phyloP scores from a whole-genome alignment of 2,329 filamentous ascomycete genomes.

The Cladosporium cucumerinum region DNA sequence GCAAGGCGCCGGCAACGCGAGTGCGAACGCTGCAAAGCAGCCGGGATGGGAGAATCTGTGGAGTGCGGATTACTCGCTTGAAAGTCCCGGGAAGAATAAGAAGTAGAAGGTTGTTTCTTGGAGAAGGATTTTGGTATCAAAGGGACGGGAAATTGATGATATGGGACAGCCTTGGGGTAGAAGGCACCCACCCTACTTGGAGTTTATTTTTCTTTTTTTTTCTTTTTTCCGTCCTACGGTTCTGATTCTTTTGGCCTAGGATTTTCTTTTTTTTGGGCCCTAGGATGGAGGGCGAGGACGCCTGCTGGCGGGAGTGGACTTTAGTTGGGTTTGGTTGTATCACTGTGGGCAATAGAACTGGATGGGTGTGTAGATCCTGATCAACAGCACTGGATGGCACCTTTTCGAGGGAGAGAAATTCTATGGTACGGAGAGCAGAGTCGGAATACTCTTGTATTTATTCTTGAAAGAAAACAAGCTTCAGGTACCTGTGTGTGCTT shows the following conservation, averaged over 20 bases:
- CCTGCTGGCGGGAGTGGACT: background rate
- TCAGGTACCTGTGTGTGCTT: background rate
- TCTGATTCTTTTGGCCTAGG: no score
- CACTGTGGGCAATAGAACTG: background rate
- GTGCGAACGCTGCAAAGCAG: background rate
- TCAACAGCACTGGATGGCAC: conserved; percentile 2
- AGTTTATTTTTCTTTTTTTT: background rate
- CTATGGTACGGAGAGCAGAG: background rate
- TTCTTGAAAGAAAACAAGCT: background rate
- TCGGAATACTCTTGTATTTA: background rate
- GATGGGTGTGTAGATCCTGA: background rate
- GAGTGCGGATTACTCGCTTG: conserved; percentile 31
- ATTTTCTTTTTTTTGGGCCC: no score
- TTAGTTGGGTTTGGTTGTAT: background rate
- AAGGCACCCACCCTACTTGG: no score
- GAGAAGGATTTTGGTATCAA: no score
- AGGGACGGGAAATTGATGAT: no score
- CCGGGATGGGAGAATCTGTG: conserved; percentile 32
- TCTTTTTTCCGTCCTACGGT: background rate
- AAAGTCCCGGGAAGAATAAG: conserved; percentile 30
- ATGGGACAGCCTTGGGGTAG: no score
- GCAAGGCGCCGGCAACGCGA: background rate
- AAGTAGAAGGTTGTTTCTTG: background rate
- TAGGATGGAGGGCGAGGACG: background rate
- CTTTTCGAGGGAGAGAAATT: background rate